Conservation (phyloP, 768 basidiomycete genomes). For the Suillus fuscotomentosus region DNA sequence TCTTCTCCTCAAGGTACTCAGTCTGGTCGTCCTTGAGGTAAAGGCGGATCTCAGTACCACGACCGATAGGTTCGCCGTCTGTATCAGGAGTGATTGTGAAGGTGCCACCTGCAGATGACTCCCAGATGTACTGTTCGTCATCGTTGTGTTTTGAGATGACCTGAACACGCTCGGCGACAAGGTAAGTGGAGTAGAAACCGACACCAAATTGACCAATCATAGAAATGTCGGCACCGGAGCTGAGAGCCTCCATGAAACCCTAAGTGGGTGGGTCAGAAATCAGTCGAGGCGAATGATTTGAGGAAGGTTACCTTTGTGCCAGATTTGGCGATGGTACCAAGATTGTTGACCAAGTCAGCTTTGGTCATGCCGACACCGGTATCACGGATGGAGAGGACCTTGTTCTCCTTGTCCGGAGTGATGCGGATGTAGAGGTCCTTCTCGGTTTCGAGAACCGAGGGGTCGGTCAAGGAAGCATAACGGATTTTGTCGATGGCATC, state of each 20-base stretch:
- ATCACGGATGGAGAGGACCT: conserved; percentile 87
- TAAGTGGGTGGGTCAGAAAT: conserved; percentile 27
- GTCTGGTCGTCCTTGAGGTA: conserved; percentile 98
- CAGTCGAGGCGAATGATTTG: neutral
- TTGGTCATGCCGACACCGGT: conserved; percentile 99
- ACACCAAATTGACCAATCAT: conserved; percentile 99
- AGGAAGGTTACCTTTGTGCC: conserved; percentile 71
- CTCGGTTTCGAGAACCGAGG: conserved; percentile 81
- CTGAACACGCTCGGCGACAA: conserved; percentile 97
- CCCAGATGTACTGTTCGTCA: conserved; percentile 99
- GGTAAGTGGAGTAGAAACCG: conserved; percentile 99
- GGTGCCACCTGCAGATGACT: conserved; percentile 99
- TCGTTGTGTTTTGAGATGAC: conserved; percentile 99
- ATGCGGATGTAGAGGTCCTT: conserved; percentile 96
- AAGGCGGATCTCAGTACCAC: conserved; percentile 90
- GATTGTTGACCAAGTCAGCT: conserved; percentile 99
- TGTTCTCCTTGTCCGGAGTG: conserved; percentile 94
- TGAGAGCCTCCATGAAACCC: conserved; percentile 99
- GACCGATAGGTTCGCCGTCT: conserved; percentile 85
- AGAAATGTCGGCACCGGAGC: conserved; percentile 84
- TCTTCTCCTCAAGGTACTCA: conserved; percentile 99
- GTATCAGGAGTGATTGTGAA: conserved; percentile 98
- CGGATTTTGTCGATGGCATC: conserved; percentile 99
- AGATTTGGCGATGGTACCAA: conserved; percentile 94
- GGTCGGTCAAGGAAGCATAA: conserved; percentile 93